Percentiles rank a stretch among this genome's conserved stretches.
Evolutionary conservation across 495 filamentous ascomycete genomes (phyloP).

Genomic region (Collariella sp.): DNA sequence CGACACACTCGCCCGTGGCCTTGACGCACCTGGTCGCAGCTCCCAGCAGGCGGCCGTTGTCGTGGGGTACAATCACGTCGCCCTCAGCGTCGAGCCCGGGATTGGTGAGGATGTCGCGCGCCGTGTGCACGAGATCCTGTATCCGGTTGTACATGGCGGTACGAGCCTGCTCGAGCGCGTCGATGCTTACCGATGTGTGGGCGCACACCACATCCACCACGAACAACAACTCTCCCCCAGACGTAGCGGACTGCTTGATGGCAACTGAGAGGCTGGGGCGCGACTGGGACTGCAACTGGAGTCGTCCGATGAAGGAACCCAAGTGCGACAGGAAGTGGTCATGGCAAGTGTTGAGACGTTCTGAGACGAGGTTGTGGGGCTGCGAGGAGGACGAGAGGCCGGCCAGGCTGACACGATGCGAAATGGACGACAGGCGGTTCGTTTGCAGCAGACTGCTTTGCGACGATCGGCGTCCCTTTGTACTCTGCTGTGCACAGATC

Average conservation of each 20-base stretch:
- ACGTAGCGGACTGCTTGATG: constrained; percentile 65
- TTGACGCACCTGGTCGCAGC: constrained; percentile 87
- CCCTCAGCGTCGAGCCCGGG: constrained; percentile 52
- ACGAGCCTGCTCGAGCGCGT: constrained; percentile 57
- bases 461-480: constrained; percentile 36
- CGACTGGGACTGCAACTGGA: constrained; percentile 83
- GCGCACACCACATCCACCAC: constrained; percentile 79
- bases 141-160: constrained; percentile 74
- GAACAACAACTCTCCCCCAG: constrained; percentile 66
- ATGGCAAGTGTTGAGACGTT: constrained; percentile 64
- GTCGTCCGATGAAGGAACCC: constrained; percentile 81
- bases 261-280: constrained; percentile 66
- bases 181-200: constrained; percentile 59
- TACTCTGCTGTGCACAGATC: constrained; percentile 25
- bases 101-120: constrained; percentile 64
- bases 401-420: constrained; percentile 46
- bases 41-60: constrained; percentile 65
- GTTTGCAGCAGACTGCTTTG: constrained; percentile 18
- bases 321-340: constrained; percentile 82
- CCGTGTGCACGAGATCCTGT: constrained; percentile 66
- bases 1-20: constrained; percentile 81
- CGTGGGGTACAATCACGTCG: constrained; percentile 71
- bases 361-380: constrained; percentile 45
- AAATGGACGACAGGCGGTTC: constrained; percentile 41
- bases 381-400: constrained; percentile 36